Evolutionary conservation across 148 eudicot species (phyloP).

Genomic region (Fagopyrum tataricum): DNA sequence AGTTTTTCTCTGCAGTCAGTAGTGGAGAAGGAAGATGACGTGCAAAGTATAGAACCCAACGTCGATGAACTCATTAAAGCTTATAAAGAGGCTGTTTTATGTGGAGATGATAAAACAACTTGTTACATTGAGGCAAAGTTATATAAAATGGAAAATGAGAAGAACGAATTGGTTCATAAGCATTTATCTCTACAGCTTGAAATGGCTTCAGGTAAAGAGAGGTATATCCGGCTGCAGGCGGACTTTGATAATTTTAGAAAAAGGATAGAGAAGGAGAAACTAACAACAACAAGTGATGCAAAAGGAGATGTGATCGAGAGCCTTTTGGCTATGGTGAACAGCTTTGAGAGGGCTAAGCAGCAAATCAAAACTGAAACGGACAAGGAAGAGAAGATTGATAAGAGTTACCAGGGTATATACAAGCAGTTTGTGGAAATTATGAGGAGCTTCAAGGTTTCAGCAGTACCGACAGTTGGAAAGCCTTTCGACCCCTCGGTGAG

Average conservation of each 20-base stretch:
- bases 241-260: slow-evolving; percentile 92
- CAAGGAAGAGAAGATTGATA: slow-evolving; percentile 71
- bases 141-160: slow-evolving; percentile 47
- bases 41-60: slow-evolving; percentile 24
- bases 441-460: slow-evolving; percentile 74
- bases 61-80: slow-evolving; percentile 44
- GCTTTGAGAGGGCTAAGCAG: slow-evolving; percentile 85
- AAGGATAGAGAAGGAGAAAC: slow-evolving; percentile 80
- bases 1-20: neutral
- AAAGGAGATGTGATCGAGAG: slow-evolving; percentile 85
- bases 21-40: slow-evolving; percentile 18
- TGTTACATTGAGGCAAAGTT: slow-evolving; percentile 55
- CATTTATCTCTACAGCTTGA: slow-evolving; percentile 43
- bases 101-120: slow-evolving; percentile 43
- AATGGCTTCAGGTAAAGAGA: slow-evolving; percentile 68
- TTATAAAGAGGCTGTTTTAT: slow-evolving; percentile 65
- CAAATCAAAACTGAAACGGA: slow-evolving; percentile 70
- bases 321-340: slow-evolving; percentile 91
- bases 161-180: slow-evolving; percentile 46
- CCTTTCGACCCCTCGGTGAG: slow-evolving; percentile 93
- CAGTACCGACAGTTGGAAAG: slow-evolving; percentile 75
- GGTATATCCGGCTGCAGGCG: slow-evolving; percentile 70
- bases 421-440: slow-evolving; percentile 95
- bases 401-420: slow-evolving; percentile 94
- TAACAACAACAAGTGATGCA: slow-evolving; percentile 54